These are phyloP conservation scores for Stevia rebaudiana DNA, from an alignment of 140 eudicot species.

Conservation along the genomic window DNA sequence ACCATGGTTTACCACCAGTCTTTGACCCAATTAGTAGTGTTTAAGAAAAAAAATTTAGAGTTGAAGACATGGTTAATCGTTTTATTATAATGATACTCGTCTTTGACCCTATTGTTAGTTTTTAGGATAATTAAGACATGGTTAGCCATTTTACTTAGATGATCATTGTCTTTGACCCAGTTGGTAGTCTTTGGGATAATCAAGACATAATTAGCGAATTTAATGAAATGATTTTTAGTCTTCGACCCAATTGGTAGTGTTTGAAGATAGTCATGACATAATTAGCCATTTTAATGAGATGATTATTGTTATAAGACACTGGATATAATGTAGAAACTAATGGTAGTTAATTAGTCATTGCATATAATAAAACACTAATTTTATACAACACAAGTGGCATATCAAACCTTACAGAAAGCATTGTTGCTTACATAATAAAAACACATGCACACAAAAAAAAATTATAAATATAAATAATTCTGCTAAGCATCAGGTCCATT, in stretches of 20 bases:
- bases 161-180: neutral
- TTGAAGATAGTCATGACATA: neutral
- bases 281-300: slow-evolving; percentile 8
- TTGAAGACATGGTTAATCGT: neutral
- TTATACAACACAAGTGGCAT: slow-evolving; percentile 22
- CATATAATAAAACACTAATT: neutral
- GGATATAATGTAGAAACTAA: slow-evolving; percentile 3
- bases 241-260: neutral
- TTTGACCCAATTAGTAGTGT: neutral
- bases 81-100: neutral
- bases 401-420: slow-evolving; percentile 10
- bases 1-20: neutral
- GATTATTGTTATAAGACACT: slow-evolving; percentile 1
- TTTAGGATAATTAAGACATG: neutral
- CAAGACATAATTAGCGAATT: too few species aligned
- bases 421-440: slow-evolving; percentile 11
- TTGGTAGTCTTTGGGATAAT: slow-evolving; percentile 1
- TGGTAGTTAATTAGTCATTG: slow-evolving; percentile 7
- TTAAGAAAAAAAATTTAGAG: too few species aligned
- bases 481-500: slow-evolving; percentile 22
- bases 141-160: neutral
- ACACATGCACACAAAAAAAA: slow-evolving; percentile 1
- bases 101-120: neutral
- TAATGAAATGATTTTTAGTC: neutral
- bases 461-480: neutral